Conservation (phyloP, 2,329 filamentous ascomycete genomes). For the Ophiostoma australiae region DNA sequence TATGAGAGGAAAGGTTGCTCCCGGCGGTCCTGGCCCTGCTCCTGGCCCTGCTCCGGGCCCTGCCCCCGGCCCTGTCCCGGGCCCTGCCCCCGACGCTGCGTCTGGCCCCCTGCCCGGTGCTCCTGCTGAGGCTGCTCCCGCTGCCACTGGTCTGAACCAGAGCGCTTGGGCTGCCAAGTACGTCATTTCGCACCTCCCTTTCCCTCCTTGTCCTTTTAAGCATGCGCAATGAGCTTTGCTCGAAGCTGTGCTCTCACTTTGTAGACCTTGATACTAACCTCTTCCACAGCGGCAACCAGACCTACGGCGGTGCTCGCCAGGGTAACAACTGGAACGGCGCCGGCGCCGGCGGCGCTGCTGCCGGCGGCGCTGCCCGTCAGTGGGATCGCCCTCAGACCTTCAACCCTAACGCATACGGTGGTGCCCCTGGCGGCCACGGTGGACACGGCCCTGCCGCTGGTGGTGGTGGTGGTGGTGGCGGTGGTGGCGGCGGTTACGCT, state of each 20-base stretch:
- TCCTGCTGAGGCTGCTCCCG: slow-evolving; percentile 17
- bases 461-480: slow-evolving; percentile 34
- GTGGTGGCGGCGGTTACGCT: slow-evolving; percentile 50
- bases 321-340: slow-evolving; percentile 35
- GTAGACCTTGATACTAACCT: not conserved
- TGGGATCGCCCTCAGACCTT: slow-evolving; percentile 41
- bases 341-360: slow-evolving; percentile 29
- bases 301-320: slow-evolving; percentile 37
- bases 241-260: not conserved
- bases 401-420: slow-evolving; percentile 57
- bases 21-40: slow-evolving; percentile 30
- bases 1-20: slow-evolving; percentile 57
- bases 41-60: slow-evolving; percentile 26
- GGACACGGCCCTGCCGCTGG: slow-evolving; percentile 25
- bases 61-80: slow-evolving; percentile 26
- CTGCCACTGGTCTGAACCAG: slow-evolving; percentile 49
- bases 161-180: slow-evolving; percentile 59
- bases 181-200: slow-evolving; percentile 4
- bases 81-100: slow-evolving; percentile 17
- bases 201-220: not conserved
- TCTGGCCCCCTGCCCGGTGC: slow-evolving; percentile 27
- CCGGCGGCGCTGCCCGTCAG: slow-evolving; percentile 25
- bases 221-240: not conserved
- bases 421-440: slow-evolving; percentile 35
- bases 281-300: slow-evolving; percentile 41